Evolutionary conservation across 768 basidiomycete genomes (phyloP).

Genomic region (Lenzites betulinus): DNA sequence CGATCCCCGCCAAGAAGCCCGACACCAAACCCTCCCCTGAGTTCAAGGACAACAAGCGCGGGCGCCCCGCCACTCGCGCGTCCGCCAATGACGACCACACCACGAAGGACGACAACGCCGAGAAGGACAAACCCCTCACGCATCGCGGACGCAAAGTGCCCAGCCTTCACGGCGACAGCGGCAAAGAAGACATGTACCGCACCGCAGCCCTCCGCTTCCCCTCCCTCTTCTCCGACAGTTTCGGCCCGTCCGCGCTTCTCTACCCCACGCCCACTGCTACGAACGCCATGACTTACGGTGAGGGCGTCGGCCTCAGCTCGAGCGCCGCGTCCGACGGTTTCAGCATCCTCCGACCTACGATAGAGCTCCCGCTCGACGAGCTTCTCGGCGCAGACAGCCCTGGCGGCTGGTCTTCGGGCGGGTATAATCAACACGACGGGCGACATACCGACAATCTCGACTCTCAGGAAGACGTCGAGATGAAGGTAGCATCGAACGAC

Average conservation of each 20-base stretch:
- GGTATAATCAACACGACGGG: constrained; percentile 16
- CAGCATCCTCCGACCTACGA: constrained; percentile 73
- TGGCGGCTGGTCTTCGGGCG: constrained; percentile 31
- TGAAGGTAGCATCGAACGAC: constrained; percentile 31
- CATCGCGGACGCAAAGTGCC: constrained; percentile 38
- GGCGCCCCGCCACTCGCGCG: constrained; percentile 42
- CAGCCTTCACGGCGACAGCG: constrained; percentile 20
- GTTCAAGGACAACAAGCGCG: constrained; percentile 55
- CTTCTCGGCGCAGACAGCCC: constrained; percentile 55
- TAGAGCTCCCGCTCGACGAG: constrained; percentile 86
- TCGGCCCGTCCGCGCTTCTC: constrained; percentile 76
- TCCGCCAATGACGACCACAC: constrained; percentile 34
- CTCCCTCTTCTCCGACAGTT: constrained; percentile 69
- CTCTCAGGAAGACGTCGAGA: constrained; percentile 34
- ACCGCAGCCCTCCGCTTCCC: constrained; percentile 64
- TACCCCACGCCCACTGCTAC: constrained; percentile 68
- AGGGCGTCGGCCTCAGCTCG: constrained; percentile 53
- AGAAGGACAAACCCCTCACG: constrained; percentile 42
- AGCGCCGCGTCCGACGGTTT: constrained; percentile 48
- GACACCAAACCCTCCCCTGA: constrained; percentile 67
- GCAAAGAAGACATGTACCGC: constrained; percentile 27
- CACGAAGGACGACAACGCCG: constrained; percentile 19
- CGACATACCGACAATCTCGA: constrained; percentile 25
- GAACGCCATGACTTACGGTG: constrained; percentile 74
- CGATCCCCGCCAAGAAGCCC: constrained; percentile 58